These are phyloP conservation scores for Aspergillus sclerotioniger DNA, from an alignment of 495 filamentous ascomycete species.

Conservation along the genomic window DNA sequence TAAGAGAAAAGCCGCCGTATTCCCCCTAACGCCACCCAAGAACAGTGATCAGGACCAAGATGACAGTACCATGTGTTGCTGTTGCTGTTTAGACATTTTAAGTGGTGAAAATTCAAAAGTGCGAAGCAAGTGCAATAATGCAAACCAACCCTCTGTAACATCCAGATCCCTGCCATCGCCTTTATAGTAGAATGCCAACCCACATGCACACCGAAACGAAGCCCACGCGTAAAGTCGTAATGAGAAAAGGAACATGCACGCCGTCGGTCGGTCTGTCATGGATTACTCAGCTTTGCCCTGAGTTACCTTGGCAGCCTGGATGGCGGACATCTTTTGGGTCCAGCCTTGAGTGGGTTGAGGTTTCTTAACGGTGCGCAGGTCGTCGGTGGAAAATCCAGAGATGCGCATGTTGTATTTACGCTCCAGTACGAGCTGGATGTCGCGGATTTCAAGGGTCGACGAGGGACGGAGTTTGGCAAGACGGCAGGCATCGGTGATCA, in stretches of 20 bases:
- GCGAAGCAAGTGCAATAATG: constrained; percentile 2
- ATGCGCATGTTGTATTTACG: constrained; percentile 98
- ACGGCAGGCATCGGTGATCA: constrained; percentile 81
- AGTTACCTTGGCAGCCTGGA: constrained; percentile 83
- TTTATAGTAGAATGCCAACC: background rate
- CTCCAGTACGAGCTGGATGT: constrained; percentile 92
- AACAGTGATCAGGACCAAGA: background rate
- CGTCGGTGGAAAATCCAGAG: constrained; percentile 89
- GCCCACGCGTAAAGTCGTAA: background rate
- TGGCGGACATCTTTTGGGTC: constrained; percentile 93
- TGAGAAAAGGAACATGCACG: background rate
- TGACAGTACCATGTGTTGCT: background rate
- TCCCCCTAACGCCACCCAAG: background rate
- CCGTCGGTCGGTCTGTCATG: background rate
- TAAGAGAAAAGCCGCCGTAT: background rate
- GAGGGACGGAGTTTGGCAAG: constrained; percentile 90
- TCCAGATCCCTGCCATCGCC: background rate
- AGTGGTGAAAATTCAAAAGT: no score
- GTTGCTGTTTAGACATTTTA: constrained; percentile 2
- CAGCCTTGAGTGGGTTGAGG: constrained; percentile 81
- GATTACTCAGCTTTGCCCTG: constrained; percentile 44
- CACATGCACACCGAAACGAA: background rate
- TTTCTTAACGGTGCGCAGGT: constrained; percentile 90
- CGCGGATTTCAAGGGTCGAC: constrained; percentile 83
- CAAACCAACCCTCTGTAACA: background rate